Evolutionary conservation across 495 filamentous ascomycete species (phyloP).

Genomic region (Talaromyces stipitatus): DNA sequence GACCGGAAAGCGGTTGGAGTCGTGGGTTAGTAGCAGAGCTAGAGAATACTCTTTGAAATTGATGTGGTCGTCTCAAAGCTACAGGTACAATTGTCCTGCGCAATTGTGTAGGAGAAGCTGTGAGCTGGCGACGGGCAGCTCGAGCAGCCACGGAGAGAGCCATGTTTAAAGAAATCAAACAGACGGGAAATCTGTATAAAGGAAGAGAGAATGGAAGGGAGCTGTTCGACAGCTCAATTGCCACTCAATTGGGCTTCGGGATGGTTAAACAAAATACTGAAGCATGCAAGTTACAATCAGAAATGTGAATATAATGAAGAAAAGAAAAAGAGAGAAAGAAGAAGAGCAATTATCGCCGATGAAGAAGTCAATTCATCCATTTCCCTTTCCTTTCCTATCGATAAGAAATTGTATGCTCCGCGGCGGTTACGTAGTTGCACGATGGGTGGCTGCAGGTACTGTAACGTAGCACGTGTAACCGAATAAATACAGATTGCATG

Average conservation of each 20-base stretch:
- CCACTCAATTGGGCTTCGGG: neutral
- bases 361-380: neutral
- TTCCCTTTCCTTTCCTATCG: neutral
- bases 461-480: neutral
- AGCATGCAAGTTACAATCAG: constrained; percentile 8
- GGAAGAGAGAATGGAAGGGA: constrained; percentile 12
- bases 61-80: constrained; percentile 16
- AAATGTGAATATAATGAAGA: constrained; percentile 16
- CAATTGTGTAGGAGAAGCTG: constrained; percentile 28
- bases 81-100: constrained; percentile 21
- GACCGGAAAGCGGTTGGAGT: constrained; percentile 17
- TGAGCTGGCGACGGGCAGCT: constrained; percentile 35
- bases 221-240: constrained; percentile 5
- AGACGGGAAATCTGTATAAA: constrained; percentile 6
- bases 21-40: constrained; percentile 20
- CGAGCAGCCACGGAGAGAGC: constrained; percentile 37
- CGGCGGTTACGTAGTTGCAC: neutral
- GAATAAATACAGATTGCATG: neutral
- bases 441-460: neutral
- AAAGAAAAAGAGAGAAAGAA: constrained; percentile 17
- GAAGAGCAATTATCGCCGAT: constrained; percentile 6
- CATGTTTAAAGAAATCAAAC: constrained; percentile 10
- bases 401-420: constrained; percentile 1
- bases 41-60: constrained; percentile 20
- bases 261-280: constrained; percentile 11